Conservation (phyloP, 176 grass and related monocot genomes). For the Carex cristatella region DNA sequence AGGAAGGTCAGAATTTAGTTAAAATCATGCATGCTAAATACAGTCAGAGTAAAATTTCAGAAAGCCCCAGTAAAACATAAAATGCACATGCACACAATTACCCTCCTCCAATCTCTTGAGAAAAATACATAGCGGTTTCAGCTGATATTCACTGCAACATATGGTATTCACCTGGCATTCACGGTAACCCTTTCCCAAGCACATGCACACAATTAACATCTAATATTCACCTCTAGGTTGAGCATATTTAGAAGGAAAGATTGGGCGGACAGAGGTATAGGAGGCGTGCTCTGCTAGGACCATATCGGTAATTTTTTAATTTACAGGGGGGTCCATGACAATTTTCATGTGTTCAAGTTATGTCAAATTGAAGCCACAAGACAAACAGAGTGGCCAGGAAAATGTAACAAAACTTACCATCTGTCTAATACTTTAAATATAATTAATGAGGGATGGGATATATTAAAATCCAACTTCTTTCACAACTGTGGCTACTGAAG, state of each 20-base stretch:
- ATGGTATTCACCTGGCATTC: too few relatives aligned
- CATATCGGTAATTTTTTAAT: neutral
- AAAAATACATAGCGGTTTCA: neutral
- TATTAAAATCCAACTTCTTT: neutral
- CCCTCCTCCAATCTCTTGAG: neutral
- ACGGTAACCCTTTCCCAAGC: too few relatives aligned
- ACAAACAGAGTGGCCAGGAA: neutral
- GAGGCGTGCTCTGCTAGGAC: neutral
- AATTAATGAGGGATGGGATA: neutral
- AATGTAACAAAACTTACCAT: neutral
- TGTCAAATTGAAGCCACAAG: neutral
- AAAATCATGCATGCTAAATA: slow-evolving; percentile 12
- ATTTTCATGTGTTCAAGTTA: neutral
- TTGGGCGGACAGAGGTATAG: neutral
- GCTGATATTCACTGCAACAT: neutral
- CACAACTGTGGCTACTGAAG: neutral
- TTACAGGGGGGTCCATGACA: neutral
- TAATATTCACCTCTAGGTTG: neutral
- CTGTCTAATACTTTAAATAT: neutral
- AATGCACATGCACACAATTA: neutral
- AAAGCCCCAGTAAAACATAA: neutral
- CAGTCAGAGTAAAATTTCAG: neutral
- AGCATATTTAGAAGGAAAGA: neutral
- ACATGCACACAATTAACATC: neutral
- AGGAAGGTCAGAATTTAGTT: neutral